Evolutionary conservation across 805 yeast genomes (phyloP).

Genomic region (Nakazawaea pomicola): DNA sequence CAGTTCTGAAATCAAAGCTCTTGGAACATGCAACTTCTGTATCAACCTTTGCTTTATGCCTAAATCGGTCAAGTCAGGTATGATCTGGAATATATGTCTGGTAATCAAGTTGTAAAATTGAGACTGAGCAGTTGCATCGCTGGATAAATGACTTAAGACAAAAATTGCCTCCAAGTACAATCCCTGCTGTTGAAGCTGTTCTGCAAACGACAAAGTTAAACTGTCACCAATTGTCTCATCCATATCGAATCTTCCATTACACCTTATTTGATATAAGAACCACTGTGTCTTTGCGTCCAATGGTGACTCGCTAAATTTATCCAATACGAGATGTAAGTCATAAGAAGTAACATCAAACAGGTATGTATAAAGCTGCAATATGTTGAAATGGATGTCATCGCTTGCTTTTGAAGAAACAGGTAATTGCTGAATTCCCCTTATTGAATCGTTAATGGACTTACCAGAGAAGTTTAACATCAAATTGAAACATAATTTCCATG

Average conservation of each 20-base stretch:
- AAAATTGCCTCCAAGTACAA: slow-evolving; percentile 57
- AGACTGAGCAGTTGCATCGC: slow-evolving; percentile 29
- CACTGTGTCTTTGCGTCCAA: slow-evolving; percentile 12
- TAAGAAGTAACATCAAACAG: slow-evolving; percentile 14
- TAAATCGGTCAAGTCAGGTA: slow-evolving; percentile 7
- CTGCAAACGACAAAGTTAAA: slow-evolving; percentile 34
- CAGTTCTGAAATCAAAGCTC: slow-evolving; percentile 44
- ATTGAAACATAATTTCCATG: slow-evolving; percentile 65
- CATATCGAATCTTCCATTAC: no score
- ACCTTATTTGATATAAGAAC: slow-evolving; percentile 16
- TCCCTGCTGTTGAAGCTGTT: slow-evolving; percentile 42
- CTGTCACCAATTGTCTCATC: slow-evolving; percentile 16
- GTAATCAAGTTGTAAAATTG: slow-evolving; percentile 6
- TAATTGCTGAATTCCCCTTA: slow-evolving; percentile 12
- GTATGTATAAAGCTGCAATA: slow-evolving; percentile 26
- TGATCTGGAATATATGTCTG: slow-evolving; percentile 8
- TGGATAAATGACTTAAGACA: slow-evolving; percentile 51
- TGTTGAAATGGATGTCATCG: slow-evolving; percentile 20
- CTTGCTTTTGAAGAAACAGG: not conserved
- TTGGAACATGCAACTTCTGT: slow-evolving; percentile 42
- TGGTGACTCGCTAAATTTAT: not conserved
- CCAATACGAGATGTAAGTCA: slow-evolving; percentile 5
- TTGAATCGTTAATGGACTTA: slow-evolving; percentile 15
- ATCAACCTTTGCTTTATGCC: slow-evolving; percentile 26
- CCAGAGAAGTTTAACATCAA: slow-evolving; percentile 44